These are phyloP conservation scores for Pseudocercospora fuligena DNA, from an alignment of 2,329 filamentous ascomycete species.

Conservation along the genomic window DNA sequence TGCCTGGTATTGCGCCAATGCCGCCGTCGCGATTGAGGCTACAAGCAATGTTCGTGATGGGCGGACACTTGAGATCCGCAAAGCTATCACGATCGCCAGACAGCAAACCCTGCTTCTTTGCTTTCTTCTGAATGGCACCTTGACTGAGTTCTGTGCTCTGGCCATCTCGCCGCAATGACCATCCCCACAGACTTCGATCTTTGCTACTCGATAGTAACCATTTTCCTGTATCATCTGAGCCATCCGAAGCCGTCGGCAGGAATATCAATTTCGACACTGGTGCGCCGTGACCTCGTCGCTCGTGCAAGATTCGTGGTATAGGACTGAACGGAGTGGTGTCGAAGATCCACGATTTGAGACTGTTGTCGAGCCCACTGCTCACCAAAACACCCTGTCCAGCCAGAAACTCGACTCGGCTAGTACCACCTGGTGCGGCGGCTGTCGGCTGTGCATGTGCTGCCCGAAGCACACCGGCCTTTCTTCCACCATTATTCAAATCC, in stretches of 20 bases:
- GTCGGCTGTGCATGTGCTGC: constrained; percentile 81
- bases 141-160: constrained; percentile 94
- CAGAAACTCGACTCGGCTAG: constrained; percentile 88
- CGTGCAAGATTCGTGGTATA: constrained; percentile 82
- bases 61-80: constrained; percentile 80
- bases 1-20: constrained; percentile 81
- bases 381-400: constrained; percentile 86
- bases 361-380: constrained; percentile 90
- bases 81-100: constrained; percentile 40
- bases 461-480: constrained; percentile 82
- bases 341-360: constrained; percentile 94
- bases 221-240: constrained; percentile 84
- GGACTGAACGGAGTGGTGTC: constrained; percentile 90
- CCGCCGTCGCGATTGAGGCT: constrained; percentile 94
- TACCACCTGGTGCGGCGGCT: constrained; percentile 75
- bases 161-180: constrained; percentile 91
- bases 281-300: constrained; percentile 84
- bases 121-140: constrained; percentile 83
- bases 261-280: constrained; percentile 83
- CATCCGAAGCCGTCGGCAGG: constrained; percentile 85
- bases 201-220: constrained; percentile 90
- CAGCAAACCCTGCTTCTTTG: constrained; percentile 82
- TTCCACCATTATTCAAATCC: constrained; percentile 89
- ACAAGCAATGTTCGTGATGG: constrained; percentile 89
- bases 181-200: constrained; percentile 93